Evolutionary conservation across 2,329 filamentous ascomycete genomes (phyloP).

Genomic region (Monosporascus sp.): DNA sequence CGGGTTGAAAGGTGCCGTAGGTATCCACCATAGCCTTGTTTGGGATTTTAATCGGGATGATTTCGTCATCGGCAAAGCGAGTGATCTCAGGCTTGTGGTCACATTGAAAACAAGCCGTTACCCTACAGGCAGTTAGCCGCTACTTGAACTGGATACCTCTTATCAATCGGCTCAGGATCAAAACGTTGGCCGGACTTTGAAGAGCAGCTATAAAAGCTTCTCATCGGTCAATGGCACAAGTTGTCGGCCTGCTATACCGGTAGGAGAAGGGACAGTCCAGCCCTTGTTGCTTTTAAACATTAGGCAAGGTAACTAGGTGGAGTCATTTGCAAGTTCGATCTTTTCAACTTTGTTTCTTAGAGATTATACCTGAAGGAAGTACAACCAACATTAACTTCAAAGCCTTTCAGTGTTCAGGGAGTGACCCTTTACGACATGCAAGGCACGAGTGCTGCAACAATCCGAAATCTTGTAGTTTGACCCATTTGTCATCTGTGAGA

Average conservation of each 20-base stretch:
- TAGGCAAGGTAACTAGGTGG: neutral
- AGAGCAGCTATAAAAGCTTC: neutral
- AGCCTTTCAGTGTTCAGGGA: neutral
- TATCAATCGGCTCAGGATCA: too few species aligned
- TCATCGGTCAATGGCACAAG: neutral
- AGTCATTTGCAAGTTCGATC: neutral
- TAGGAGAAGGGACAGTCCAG: neutral
- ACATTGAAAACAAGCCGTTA: too few species aligned
- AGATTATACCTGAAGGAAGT: neutral
- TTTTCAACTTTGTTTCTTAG: neutral
- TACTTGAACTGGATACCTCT: too few species aligned
- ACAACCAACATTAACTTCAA: neutral
- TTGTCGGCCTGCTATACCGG: neutral
- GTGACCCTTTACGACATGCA: neutral
- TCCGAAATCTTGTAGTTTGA: neutral
- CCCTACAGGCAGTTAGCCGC: too few species aligned
- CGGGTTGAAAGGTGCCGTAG: too few species aligned
- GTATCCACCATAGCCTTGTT: too few species aligned
- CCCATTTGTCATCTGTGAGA: neutral
- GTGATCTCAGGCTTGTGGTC: too few species aligned
- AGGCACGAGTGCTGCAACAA: neutral
- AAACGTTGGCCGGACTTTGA: too few species aligned
- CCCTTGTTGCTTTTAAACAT: neutral
- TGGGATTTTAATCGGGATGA: too few species aligned
- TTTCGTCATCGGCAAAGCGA: too few species aligned